Evolutionary conservation across 2,329 filamentous ascomycete species (phyloP).

Genomic region (Thelonectria rubi): DNA sequence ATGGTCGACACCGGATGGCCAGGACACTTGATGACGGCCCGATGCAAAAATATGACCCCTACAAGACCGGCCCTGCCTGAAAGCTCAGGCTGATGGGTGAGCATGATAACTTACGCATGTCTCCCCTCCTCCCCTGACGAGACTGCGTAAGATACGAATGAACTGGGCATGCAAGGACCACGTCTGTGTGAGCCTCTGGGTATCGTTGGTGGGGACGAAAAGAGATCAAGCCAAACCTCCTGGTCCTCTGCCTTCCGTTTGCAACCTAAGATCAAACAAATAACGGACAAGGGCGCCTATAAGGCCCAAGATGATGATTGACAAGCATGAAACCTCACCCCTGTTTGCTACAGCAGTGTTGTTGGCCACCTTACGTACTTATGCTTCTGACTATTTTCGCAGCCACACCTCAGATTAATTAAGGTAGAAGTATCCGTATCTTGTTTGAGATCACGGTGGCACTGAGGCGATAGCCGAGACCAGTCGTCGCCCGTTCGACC

Average conservation of each 20-base stretch:
- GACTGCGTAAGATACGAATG: slow-evolving; percentile 7
- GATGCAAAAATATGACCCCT: slow-evolving; percentile 3
- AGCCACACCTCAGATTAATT: slow-evolving; percentile 34
- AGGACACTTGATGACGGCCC: slow-evolving; percentile 17
- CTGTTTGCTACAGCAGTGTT: slow-evolving; percentile 3
- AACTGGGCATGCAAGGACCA: slow-evolving; percentile 8
- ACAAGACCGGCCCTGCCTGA: slow-evolving; percentile 17
- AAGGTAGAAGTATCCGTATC: not conserved
- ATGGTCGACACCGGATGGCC: slow-evolving; percentile 1
- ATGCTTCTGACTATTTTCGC: slow-evolving; percentile 13
- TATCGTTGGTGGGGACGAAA: slow-evolving; percentile 12
- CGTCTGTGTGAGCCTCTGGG: not conserved
- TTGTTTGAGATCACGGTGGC: slow-evolving; percentile 17
- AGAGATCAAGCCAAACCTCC: slow-evolving; percentile 21
- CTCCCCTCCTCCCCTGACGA: slow-evolving; percentile 4
- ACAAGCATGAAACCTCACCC: slow-evolving; percentile 26
- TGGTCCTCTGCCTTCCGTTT: slow-evolving; percentile 15
- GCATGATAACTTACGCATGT: slow-evolving; percentile 8
- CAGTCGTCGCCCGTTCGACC: slow-evolving; percentile 1
- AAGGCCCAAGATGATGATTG: slow-evolving; percentile 20
- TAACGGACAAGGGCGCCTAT: slow-evolving; percentile 24
- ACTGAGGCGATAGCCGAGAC: slow-evolving; percentile 9
- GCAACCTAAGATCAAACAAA: slow-evolving; percentile 26
- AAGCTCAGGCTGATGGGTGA: slow-evolving; percentile 6
- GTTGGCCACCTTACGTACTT: slow-evolving; percentile 26